phyloP scores from a whole-genome alignment of 305 asterid genomes.

The Petunia hybrid region DNA sequence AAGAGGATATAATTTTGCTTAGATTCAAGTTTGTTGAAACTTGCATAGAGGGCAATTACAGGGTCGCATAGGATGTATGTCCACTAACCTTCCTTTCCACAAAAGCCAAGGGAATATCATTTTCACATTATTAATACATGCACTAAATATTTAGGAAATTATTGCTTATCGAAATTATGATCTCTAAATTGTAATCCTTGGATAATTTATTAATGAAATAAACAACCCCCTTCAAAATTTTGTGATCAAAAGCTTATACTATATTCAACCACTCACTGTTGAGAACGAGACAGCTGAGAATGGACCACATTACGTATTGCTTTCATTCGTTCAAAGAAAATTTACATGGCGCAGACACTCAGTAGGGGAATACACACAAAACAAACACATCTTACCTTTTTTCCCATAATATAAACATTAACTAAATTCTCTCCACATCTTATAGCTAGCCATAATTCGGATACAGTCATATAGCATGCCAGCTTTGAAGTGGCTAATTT shows the following conservation, averaged over 20 bases:
- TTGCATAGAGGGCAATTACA: constrained; percentile 22
- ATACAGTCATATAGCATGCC: no score
- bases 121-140: not conserved
- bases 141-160: not conserved
- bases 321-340: not conserved
- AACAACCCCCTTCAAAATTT: not conserved
- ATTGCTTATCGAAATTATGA: not conserved
- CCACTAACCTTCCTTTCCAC: not conserved
- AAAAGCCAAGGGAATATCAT: constrained; percentile 5
- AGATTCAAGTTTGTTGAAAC: constrained; percentile 19
- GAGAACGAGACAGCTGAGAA: no score
- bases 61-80: not conserved
- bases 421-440: no score
- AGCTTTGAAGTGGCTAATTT: no score
- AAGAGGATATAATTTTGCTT: constrained; percentile 8
- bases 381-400: no score
- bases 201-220: no score
- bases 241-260: not conserved
- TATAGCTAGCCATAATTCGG: no score
- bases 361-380: no score
- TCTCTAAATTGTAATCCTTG: not conserved
- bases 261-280: no score
- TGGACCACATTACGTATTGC: not conserved
- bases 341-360: no score
- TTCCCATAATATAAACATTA: no score